phyloP scores from a whole-genome alignment of 768 basidiomycete genomes.

The Suillus clintonianus region DNA sequence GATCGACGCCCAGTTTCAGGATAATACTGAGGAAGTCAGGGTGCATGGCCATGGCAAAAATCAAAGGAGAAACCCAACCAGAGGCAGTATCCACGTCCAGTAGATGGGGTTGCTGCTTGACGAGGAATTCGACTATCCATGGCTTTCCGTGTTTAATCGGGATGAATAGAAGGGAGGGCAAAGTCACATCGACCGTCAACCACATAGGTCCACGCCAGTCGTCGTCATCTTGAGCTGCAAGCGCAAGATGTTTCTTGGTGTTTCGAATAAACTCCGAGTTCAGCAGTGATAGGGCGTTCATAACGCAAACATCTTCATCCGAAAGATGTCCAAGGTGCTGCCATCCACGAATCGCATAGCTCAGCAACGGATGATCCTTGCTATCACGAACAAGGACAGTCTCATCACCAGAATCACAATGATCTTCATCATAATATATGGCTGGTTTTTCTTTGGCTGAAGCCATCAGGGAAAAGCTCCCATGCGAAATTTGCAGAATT shows the following conservation, averaged over 20 bases:
- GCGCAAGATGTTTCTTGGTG: background rate
- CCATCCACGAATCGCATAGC: background rate
- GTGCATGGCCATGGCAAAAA: background rate
- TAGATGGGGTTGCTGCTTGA: background rate
- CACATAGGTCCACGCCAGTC: too few species aligned
- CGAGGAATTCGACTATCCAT: background rate
- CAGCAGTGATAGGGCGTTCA: background rate
- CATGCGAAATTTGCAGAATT: too few species aligned
- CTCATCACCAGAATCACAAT: too few species aligned
- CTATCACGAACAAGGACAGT: background rate
- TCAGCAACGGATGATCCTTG: background rate
- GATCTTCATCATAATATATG: too few species aligned
- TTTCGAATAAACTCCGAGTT: background rate
- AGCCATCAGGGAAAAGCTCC: too few species aligned
- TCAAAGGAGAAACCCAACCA: background rate
- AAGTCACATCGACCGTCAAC: too few species aligned
- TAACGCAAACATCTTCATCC: background rate
- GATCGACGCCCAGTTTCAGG: background rate
- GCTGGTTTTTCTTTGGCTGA: too few species aligned
- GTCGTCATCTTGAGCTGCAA: too few species aligned
- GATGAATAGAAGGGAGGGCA: too few species aligned
- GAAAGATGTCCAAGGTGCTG: background rate
- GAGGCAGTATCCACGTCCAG: background rate
- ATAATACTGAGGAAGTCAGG: background rate
- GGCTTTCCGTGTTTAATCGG: background rate